Evolutionary conservation across 805 yeast species (phyloP), one percentile per base, ranked within the genome.

Genomic region (Yamadazyma sp.): DNA sequence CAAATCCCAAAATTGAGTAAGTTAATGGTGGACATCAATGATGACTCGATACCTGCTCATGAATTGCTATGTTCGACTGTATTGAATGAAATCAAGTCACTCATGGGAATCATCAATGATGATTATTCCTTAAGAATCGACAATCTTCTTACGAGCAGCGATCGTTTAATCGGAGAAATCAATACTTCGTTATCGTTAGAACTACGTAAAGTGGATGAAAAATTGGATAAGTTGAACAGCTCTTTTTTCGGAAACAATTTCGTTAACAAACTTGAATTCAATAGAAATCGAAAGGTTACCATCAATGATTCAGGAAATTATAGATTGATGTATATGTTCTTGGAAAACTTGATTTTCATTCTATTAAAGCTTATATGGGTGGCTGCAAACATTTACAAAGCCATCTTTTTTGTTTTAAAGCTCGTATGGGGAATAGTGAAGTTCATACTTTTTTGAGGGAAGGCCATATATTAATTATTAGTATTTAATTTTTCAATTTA

Each of bases 111-210:
- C 39, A 60, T 64, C 11, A 66, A 68, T 41, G 70, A 63, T 33
- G 58, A 70, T 36, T 71, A 73, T 42, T 74, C 82, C 0, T 70
- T 71, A 38, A 70, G 68, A 52, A 71, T 82, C 26, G 89, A 83
- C 49, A 78, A 75, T 34, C 53, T 82, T 38, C 61, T 83, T 31
- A 77, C 82, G 11, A 66, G 71, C 24, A 77, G 84, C 35, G 89
- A 83, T 58, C 64, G 90, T 45, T 73, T 83, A 8, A 75, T 80
- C 41, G 83, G 87, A 43, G 90, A 82, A 50, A 77, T 84, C 37
- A 84, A 80, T 54, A 83, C 91, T 0, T 79, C 88, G 1, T 56
- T 82, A 28, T 72, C 87, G 8, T 59, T 84, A 42, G 82, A 80
- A 46, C 61, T 83, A 19, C 63, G 84, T 14, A 73, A 71, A 40